phyloP scores from a whole-genome alignment of 2,329 filamentous ascomycete genomes.

The Scedosporium dehoogii region DNA sequence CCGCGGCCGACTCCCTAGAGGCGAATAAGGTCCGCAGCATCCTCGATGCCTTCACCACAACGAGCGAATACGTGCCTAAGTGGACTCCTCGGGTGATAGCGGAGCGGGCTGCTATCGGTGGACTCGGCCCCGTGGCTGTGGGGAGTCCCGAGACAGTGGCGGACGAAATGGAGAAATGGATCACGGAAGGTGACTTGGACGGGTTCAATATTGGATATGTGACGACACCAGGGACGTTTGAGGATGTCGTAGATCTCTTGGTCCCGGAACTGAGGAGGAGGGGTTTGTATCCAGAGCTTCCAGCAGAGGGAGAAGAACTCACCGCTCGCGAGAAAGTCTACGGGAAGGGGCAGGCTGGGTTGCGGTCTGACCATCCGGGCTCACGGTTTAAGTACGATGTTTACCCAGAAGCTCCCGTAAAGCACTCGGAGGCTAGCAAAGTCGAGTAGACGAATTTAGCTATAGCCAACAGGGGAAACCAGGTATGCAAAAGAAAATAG shows the following conservation, averaged over 20 bases:
- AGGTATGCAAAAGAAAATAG: no score
- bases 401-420: conserved; percentile 39
- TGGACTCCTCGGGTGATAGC: conserved; percentile 35
- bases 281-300: conserved; percentile 19
- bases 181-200: conserved; percentile 30
- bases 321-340: conserved; percentile 53
- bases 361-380: conserved; percentile 50
- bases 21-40: conserved; percentile 39
- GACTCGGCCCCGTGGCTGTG: conserved; percentile 23
- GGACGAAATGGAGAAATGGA: conserved; percentile 34
- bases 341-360: conserved; percentile 43
- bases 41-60: conserved; percentile 36
- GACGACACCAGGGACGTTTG: conserved; percentile 27
- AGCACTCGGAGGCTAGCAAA: no score
- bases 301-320: conserved; percentile 23
- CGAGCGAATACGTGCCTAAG: conserved; percentile 30
- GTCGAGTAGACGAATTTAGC: no score
- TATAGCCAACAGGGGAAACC: no score
- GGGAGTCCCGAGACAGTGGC: conserved; percentile 31
- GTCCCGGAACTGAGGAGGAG: conserved; percentile 19
- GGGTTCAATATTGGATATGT: conserved; percentile 32
- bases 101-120: conserved; percentile 30
- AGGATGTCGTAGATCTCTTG: conserved; percentile 21
- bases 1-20: conserved; percentile 41
- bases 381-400: conserved; percentile 52